Conservation (phyloP, 2,329 filamentous ascomycete genomes). For the Massarina eburnea region DNA sequence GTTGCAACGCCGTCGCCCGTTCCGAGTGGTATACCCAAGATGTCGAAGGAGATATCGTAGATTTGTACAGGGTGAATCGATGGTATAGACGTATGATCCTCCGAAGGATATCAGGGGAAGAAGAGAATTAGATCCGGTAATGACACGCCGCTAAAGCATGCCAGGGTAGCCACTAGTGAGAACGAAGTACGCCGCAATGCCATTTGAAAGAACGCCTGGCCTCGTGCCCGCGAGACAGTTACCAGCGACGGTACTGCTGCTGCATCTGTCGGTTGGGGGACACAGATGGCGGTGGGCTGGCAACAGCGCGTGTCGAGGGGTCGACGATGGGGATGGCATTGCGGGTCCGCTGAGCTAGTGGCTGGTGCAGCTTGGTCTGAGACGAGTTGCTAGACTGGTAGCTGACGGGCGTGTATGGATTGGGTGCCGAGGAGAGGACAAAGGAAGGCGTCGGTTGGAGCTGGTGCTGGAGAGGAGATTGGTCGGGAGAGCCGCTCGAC, state of each 20-base stretch:
- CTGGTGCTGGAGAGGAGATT: conserved; percentile 86
- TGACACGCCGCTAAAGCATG: conserved; percentile 13
- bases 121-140: conserved; percentile 37
- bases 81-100: conserved; percentile 45
- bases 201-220: conserved; percentile 32
- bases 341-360: conserved; percentile 81
- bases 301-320: conserved; percentile 86
- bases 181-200: conserved; percentile 42
- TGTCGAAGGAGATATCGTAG: conserved; percentile 44
- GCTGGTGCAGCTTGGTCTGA: conserved; percentile 85
- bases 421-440: conserved; percentile 67
- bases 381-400: conserved; percentile 59
- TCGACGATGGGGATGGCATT: conserved; percentile 99
- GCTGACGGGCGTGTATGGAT: conserved; percentile 59
- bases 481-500: conserved; percentile 89
- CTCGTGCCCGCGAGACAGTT: conserved; percentile 39
- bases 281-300: conserved; percentile 79
- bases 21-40: conserved; percentile 45
- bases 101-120: conserved; percentile 41
- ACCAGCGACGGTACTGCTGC: conserved; percentile 57
- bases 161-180: conserved; percentile 43
- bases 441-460: conserved; percentile 69
- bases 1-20: conserved; percentile 45
- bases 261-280: conserved; percentile 65
- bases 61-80: conserved; percentile 47